Evolutionary conservation across 495 filamentous ascomycete genomes (phyloP).

Genomic region (Penicillium crystallinum): DNA sequence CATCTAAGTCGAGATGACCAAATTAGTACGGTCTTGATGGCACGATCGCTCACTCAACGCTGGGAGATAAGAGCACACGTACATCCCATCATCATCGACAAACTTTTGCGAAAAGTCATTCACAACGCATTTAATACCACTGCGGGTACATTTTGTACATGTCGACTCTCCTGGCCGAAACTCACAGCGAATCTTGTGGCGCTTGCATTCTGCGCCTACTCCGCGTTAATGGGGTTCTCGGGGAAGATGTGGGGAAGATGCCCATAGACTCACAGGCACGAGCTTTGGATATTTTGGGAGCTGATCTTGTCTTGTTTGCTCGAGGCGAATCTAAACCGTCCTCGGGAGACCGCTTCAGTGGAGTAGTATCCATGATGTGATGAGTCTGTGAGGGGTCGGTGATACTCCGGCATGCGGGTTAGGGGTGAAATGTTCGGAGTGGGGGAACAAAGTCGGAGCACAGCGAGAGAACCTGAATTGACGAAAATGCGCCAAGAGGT

Average conservation of each 20-base stretch:
- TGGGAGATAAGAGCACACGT: conserved; percentile 12
- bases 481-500: neutral
- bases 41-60: neutral
- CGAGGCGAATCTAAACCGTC: conserved; percentile 34
- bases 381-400: conserved; percentile 10
- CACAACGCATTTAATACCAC: conserved; percentile 44
- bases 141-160: conserved; percentile 43
- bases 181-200: conserved; percentile 46
- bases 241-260: conserved; percentile 13
- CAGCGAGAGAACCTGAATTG: neutral
- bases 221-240: neutral
- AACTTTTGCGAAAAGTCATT: conserved; percentile 49
- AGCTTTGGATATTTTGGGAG: conserved; percentile 43
- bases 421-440: conserved; percentile 15
- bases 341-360: conserved; percentile 40
- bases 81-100: conserved; percentile 44
- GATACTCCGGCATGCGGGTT: conserved; percentile 33
- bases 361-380: conserved; percentile 27
- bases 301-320: conserved; percentile 15
- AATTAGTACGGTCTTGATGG: conserved; percentile 9
- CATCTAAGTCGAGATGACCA: conserved; percentile 24
- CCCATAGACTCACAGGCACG: conserved; percentile 36
- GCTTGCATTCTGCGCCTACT: conserved; percentile 44
- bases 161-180: conserved; percentile 38
- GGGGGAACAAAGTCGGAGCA: conserved; percentile 2